Evolutionary conservation across 352 stramenopile species (phyloP).

Genomic region (Albugo candida): DNA sequence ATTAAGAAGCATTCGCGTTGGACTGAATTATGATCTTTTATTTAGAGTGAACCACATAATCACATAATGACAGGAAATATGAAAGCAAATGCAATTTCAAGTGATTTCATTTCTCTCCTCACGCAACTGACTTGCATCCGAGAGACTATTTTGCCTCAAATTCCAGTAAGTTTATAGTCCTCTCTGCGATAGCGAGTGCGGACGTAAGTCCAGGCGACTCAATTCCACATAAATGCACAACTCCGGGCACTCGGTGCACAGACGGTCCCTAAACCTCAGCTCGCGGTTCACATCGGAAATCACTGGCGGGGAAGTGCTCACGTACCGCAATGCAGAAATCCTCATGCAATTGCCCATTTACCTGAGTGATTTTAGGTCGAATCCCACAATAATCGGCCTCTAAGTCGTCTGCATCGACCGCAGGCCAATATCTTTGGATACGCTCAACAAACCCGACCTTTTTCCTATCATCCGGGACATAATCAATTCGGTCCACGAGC

Average conservation of each 20-base stretch:
- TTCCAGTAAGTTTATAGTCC: conserved; percentile 23
- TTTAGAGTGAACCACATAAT: too few species aligned
- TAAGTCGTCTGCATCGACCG: conserved; percentile 52
- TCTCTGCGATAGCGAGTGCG: conserved; percentile 69
- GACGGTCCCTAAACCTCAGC: conserved; percentile 17
- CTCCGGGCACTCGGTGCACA: conserved; percentile 54
- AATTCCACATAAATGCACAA: conserved; percentile 89
- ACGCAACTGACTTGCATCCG: too few species aligned
- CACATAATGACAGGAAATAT: too few species aligned
- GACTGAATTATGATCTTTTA: too few species aligned
- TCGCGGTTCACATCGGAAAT: neutral
- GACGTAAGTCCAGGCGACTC: conserved; percentile 91
- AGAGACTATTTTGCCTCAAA: too few species aligned
- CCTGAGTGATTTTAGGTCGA: conserved; percentile 77
- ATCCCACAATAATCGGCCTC: conserved; percentile 91
- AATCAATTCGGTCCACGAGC: conserved; percentile 82
- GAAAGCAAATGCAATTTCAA: neutral
- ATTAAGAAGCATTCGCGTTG: neutral
- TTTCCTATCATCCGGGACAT: conserved; percentile 44
- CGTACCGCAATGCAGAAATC: conserved; percentile 85
- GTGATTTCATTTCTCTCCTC: neutral
- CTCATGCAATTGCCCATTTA: conserved; percentile 26
- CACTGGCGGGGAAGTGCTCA: neutral
- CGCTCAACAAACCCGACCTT: conserved; percentile 29
- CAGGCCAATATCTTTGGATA: conserved; percentile 88